Base-by-base conservation (phyloP, 768 basidiomycete genomes). In the Gloeostereum incarnatum region DNA sequence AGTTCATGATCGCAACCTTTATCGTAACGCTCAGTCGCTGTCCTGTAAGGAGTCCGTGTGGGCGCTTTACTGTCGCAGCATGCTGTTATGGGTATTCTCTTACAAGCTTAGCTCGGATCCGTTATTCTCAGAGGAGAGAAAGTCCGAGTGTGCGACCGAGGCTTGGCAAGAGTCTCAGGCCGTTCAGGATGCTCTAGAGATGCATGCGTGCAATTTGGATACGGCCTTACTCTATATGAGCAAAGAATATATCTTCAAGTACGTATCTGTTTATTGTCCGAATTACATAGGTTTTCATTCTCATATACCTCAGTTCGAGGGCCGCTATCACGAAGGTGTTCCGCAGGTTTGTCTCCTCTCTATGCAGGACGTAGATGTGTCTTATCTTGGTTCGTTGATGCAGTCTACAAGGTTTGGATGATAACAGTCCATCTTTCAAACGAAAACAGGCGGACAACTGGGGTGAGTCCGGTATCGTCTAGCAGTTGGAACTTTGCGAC, bases 41-140 rank as follows among this genome's bases (percentile, higher is more conserved):
- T 78, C 78, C 13, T 68, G 78, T 11, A 88, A 86, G 52, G 81
- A 88, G 44, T 78, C 79, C 11, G 68, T 89, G 1, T 88, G 85
- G 85, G 85, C 82, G 0, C 61, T 89, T 19, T 85, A 85, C 49
- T 86, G 83, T 57, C 76, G 86, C 23, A 76, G 75, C 52, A 82
- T 88, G 80, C 68, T 89, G 7, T 63, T 88, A 3, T 89, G 84
- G 83, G 81, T 74, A 48, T 80, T 77, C 50, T 78, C 75, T 45
- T 66, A 68, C 34, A 73, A 74, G 3, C 59, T 78, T 19, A 53
- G 70, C 35, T 61, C 63, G 39, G 62, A 63, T 9, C 21, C 43
- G 19, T 20, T 24, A 6, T 30, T 19, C 11, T 18, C 18, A 16
- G 19, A 24, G 6, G 38, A 40, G 34, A 20, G 11, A 6, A 36